phyloP scores from a whole-genome alignment of 2,329 filamentous ascomycete species.

The Aspergillus neotritici region DNA sequence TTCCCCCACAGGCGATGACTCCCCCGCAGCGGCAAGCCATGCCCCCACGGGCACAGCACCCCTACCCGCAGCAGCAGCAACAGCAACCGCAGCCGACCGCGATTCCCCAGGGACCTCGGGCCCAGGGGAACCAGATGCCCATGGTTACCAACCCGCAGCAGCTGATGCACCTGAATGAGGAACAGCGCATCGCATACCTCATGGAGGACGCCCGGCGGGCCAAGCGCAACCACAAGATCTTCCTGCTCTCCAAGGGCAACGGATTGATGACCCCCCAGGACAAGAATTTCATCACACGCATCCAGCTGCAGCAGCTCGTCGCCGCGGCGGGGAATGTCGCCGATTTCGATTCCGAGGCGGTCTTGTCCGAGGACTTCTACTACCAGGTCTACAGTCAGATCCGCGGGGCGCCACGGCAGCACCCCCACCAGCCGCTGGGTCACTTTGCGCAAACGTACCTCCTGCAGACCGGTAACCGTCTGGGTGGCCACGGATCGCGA shows the following conservation, averaged over 20 bases:
- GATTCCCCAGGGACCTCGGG: constrained; percentile 28
- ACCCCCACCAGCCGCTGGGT: constrained; percentile 85
- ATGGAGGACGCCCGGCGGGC: constrained; percentile 90
- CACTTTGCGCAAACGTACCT: constrained; percentile 98
- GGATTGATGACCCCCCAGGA: constrained; percentile 98
- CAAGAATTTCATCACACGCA: constrained; percentile 98
- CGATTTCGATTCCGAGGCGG: constrained; percentile 72
- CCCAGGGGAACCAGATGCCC: constrained; percentile 39
- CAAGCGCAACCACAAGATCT: constrained; percentile 98
- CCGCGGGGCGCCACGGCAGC: constrained; percentile 78
- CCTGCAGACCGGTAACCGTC: constrained; percentile 84
- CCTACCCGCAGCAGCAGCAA: constrained; percentile 29
- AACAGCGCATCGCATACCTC: constrained; percentile 76
- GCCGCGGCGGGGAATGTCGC: constrained; percentile 82
- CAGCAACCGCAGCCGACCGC: constrained; percentile 30
- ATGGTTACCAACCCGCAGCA: constrained; percentile 65
- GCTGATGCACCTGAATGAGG: constrained; percentile 70
- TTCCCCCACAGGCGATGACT: constrained; percentile 46
- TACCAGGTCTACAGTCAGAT: constrained; percentile 97
- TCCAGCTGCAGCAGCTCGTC: constrained; percentile 93
- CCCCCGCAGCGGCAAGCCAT: constrained; percentile 35
- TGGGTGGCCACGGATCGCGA: constrained; percentile 59
- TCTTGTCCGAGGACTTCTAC: constrained; percentile 90
- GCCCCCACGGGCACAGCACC: constrained; percentile 32
- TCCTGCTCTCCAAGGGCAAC: constrained; percentile 85